A percentile compares a stretch with the other conserved stretches of the same genome.
phyloP scores from a whole-genome alignment of 2,329 filamentous ascomycete genomes.

The Fusarium mundagurra region DNA sequence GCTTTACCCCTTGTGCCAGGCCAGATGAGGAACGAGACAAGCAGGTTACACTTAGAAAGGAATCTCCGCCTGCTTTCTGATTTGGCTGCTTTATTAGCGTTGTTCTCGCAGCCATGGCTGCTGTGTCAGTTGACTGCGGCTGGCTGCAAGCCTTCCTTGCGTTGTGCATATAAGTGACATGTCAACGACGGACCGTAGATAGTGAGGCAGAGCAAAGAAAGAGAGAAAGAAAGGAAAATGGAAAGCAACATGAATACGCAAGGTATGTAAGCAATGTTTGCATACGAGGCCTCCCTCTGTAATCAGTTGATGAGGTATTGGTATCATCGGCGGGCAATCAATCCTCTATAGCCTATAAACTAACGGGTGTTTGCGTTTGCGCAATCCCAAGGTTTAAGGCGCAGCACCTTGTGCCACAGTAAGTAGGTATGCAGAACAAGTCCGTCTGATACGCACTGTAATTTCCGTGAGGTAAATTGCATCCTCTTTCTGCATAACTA shows the following conservation, averaged over 20 bases:
- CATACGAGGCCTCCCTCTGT: conserved; percentile 2
- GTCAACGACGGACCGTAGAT: conserved; percentile 13
- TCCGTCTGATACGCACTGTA: not conserved
- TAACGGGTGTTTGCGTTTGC: not conserved
- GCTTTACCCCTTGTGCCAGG: not conserved
- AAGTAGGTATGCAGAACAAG: not conserved
- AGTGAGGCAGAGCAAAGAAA: not conserved
- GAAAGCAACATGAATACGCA: not conserved
- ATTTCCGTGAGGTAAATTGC: not conserved
- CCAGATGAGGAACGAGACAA: not conserved
- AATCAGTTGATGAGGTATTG: not conserved
- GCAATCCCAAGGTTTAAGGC: too few species aligned
- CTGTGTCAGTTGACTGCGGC: conserved; percentile 18
- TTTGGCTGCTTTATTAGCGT: conserved; percentile 28
- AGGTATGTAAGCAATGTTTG: conserved; percentile 1
- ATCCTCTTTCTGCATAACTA: not conserved
- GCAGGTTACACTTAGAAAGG: not conserved
- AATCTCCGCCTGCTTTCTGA: not conserved
- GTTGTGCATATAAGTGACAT: conserved; percentile 27
- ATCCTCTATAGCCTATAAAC: not conserved
- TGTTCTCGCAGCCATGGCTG: conserved; percentile 27
- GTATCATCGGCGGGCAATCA: not conserved
- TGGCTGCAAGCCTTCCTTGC: conserved; percentile 22
- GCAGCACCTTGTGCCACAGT: not conserved
- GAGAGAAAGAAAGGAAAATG: not conserved